Base-by-base conservation (phyloP, 2,329 filamentous ascomycete species). In the Pyrenochaeta sp. region DNA sequence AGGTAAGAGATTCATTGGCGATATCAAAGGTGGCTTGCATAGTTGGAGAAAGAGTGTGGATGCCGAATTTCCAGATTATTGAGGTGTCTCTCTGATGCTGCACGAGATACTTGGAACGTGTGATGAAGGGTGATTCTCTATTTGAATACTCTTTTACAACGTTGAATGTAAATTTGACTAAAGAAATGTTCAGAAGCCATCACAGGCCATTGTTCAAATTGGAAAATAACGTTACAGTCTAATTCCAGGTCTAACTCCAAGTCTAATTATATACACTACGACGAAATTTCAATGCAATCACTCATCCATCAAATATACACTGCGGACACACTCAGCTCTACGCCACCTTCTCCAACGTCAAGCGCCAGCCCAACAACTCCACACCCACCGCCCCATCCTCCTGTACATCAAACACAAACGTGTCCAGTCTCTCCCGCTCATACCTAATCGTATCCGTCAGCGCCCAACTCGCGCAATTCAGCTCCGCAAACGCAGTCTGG, bases 1-100 rank as follows among this genome's bases (percentile, higher is more conserved):
- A 1, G 81, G 81, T 0, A 70, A 74, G 31, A 77, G 84, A 8
- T 83, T 80, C 53, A 81, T 93, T 30, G 82, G 83, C 8, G 89
- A 94, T 65, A 84, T 94, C 18, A 75, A 75, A 38, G 89, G 88
- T 0, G 89, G 89, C 0, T 79, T 93, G 61, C 78, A 72, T 53
- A 86, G 88, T 4, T 94, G 89, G 89, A 87, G 84, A 64, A 72
- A 79, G 3, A 76, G 83, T 19, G 81, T 93, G 1, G 88, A 93
- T 58, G 52, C 48, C 1, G 71, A 70, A 1, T 83, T 82, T 67
- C 81, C 81, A 1, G 78, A 83, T 20, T 84, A 84, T 58, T 84
- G 41, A 55, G 8, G 23, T 4, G 31, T 20, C 9, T 13, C n/a
- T 18, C 14, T 8, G 18, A 18, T 15, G 19, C 9, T 17, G 4